Evolutionary conservation across 1,284 basidiomycete species (phyloP), one percentile per base, ranked within the genome.

Genomic region (Sporisorium exsertum): DNA sequence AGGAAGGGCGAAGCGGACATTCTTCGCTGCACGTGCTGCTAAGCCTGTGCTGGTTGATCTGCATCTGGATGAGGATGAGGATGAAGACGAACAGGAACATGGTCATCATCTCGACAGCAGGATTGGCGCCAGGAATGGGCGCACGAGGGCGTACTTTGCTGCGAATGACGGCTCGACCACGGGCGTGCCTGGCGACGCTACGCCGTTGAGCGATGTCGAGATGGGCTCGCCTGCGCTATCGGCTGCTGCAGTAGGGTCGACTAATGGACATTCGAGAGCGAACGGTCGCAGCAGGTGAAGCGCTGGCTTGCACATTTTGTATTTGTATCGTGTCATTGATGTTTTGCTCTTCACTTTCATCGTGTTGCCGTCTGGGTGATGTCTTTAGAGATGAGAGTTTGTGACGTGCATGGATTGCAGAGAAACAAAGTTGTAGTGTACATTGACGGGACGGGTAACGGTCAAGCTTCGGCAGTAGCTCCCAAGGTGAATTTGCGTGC

Each of bases 11-110:
- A 80, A 80, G 67, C 45, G 78, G 22, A 78, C 75, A 0, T 80
- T 80, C 26, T 80, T 80, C 29, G 69, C 72, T 4, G 57, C 72
- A 16, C 55, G 78, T 8, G 78, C 75, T 16, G 75, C 78, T 1
- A 77, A 70, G 27, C 72, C 76, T 2, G 68, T 67, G 5, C 47
- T 71, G 22, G 56, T 62, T 5, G 72, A 73, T 45, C 47, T 77
- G 58, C 60, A 77, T 18, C 58, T 77, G 24, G 63, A 65, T 16
- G 64, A 70, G 5, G 59, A 72, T 8, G 55, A 63, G 0, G 62
- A 62, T 7, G 65, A 64, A 1, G 65, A 74, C 9, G 62, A 73
- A 7, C 50, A 64, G 3, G 49, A 50, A 9, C 45, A 72, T 5
- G 29, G 61, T 24, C 57, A 54, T 33, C 43, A 56, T 52, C 55